phyloP scores from a whole-genome alignment of 1,284 basidiomycete species.

The Megacollybia platyphylla region DNA sequence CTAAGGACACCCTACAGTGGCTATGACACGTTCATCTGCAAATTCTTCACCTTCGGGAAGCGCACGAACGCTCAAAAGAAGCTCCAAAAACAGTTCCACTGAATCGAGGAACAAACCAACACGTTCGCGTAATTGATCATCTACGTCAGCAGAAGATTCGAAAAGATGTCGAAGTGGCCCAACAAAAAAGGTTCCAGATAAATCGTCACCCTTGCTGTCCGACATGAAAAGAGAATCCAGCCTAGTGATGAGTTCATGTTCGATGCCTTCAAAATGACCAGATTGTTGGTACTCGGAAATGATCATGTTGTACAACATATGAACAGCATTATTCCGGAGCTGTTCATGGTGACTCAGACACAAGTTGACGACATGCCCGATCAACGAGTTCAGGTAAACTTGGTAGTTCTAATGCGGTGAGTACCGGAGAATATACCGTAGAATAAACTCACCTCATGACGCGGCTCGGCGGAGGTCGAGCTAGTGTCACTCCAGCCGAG shows the following conservation, averaged over 20 bases:
- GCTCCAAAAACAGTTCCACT: conserved; percentile 87
- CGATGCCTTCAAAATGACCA: conserved; percentile 76
- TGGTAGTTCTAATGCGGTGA: conserved; percentile 57
- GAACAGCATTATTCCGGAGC: conserved; percentile 81
- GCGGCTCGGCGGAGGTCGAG: conserved; percentile 31
- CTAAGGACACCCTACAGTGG: conserved; percentile 41
- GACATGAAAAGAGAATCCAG: conserved; percentile 89
- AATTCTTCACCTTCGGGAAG: conserved; percentile 91
- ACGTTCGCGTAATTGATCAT: conserved; percentile 65
- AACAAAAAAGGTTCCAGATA: conserved; percentile 88
- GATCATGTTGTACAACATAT: conserved; percentile 93
- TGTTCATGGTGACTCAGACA: conserved; percentile 94
- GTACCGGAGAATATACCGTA: conserved; percentile 1
- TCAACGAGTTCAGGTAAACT: conserved; percentile 71
- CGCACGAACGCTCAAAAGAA: conserved; percentile 85
- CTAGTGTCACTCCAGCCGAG: conserved; percentile 66
- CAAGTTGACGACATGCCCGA: conserved; percentile 84
- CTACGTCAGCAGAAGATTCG: conserved; percentile 63
- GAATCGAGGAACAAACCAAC: conserved; percentile 81
- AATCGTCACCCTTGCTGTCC: conserved; percentile 81
- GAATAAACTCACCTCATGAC: conserved; percentile 43
- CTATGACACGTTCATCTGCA: conserved; percentile 88
- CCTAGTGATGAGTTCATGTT: conserved; percentile 90
- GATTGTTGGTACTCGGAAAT: conserved; percentile 81
- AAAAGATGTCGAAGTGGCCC: conserved; percentile 85